Conservation (phyloP, 129 eudicot species). For the Chrysanthemum seticuspe region DNA sequence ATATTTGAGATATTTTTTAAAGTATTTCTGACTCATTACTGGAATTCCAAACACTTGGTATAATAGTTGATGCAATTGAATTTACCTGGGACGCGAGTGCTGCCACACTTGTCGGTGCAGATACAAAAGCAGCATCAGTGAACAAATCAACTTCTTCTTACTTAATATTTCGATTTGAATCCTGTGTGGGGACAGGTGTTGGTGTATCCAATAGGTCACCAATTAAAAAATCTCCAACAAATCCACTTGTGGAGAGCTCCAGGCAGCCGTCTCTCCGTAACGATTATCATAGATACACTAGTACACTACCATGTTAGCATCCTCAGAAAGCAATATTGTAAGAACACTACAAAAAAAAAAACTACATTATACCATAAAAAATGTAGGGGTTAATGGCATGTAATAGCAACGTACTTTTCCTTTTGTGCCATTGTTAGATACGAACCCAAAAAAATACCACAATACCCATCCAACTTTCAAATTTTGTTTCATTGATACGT, state of each 20-base stretch:
- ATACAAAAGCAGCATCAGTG: slow-evolving; percentile 93
- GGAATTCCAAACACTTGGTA: neutral
- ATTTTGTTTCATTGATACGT: no score
- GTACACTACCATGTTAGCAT: no score
- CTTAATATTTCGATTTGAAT: slow-evolving; percentile 33
- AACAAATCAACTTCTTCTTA: slow-evolving; percentile 84
- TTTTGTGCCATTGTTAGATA: no score
- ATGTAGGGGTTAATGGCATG: no score
- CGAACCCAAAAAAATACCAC: no score
- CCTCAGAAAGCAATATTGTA: no score
- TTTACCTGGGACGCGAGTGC: slow-evolving; percentile 49
- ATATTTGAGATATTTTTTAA: neutral
- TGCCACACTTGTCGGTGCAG: slow-evolving; percentile 59
- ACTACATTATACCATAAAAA: no score
- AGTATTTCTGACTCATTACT: neutral
- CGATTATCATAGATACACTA: no score
- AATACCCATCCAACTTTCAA: no score
- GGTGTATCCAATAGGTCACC: slow-evolving; percentile 87
- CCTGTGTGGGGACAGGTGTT: slow-evolving; percentile 47
- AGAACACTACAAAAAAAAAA: no score
- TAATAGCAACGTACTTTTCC: no score
- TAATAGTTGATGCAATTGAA: no score
- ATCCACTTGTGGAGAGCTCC: slow-evolving; percentile 70
- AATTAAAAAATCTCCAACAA: slow-evolving; percentile 66
- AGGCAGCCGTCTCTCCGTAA: slow-evolving; percentile 62